Base-by-base conservation (phyloP, 1,284 basidiomycete genomes). In the Tilletia setariae region DNA sequence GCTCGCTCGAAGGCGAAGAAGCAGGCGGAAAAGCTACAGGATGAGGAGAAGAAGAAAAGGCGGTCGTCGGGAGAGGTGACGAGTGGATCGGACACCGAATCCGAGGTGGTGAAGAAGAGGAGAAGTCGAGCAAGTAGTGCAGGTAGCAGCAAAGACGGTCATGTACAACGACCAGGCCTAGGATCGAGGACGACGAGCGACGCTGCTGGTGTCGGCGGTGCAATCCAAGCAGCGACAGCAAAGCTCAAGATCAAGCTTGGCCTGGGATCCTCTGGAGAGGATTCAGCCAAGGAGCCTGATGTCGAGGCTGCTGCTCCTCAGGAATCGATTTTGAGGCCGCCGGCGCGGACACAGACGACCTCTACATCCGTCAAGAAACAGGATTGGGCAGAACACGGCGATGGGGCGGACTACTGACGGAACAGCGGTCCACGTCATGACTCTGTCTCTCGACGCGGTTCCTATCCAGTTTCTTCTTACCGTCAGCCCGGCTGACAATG, bases 351-450 rank as follows among this genome's bases (percentile, higher is more conserved):
- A 2, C 6, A 1, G 6, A 19, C 56, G 28, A 9, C 30, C 21
- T 19, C 25, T 9, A 35, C 23, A 21, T 9, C 23, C 13, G 9
- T 40, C 25, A 32, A 32, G 32, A 19, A 19, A 9, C 56, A 40
- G 30, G 56, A 61, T 30, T 61, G 28, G 28, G 56, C 56, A 19
- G 56, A 61, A 11, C 56, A 61, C 56, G 56, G 56, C 28, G 56
- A 61, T 30, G 56, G 56, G 11, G 56, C 56, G 30, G 56, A 61
- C 28, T 61, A 61, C 30, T 61, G 56, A 61, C 25, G 56, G 4
- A 49, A 53, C 2, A 40, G 35, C 4, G 35, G 6, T 6, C 6
- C 6, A 40, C 6, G 6, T 40, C 6, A 40, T 40, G 35, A 40
- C 35, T n/a, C n/a, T n/a, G n/a, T n/a, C n/a, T n/a, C n/a, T n/a